Conservation (phyloP, 345 rosid species). For the Eucalyptus pauciflora region DNA sequence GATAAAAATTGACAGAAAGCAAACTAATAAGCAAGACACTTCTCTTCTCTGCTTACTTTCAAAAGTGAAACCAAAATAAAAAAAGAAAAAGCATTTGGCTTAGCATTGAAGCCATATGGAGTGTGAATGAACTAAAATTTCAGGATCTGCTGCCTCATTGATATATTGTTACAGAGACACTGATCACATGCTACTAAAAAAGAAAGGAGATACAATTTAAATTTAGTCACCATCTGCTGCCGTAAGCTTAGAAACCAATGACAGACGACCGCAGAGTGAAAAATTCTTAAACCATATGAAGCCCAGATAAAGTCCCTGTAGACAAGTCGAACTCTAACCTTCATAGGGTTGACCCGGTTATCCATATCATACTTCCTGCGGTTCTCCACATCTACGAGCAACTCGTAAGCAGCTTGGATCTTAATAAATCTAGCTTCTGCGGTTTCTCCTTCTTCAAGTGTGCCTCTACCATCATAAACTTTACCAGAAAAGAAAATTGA, state of each 20-base stretch:
- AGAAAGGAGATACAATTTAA: neutral
- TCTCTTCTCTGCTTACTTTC: neutral
- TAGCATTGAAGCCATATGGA: neutral
- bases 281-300: neutral
- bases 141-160: neutral
- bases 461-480: slow-evolving; percentile 92
- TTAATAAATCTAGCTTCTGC: slow-evolving; percentile 95
- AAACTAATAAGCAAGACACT: neutral
- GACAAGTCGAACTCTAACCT: slow-evolving; percentile 23
- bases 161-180: neutral
- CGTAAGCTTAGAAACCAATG: neutral
- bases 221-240: neutral
- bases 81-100: neutral
- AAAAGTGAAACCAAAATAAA: neutral
- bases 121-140: neutral
- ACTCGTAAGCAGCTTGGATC: slow-evolving; percentile 97
- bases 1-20: neutral
- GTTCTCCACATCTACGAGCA: slow-evolving; percentile 72
- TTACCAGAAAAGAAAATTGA: slow-evolving; percentile 1
- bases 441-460: slow-evolving; percentile 89
- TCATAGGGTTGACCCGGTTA: slow-evolving; percentile 81
- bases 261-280: neutral
- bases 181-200: neutral
- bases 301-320: too few species aligned
- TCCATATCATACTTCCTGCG: slow-evolving; percentile 72